Evolutionary conservation across 23 red algal species (phyloP).

Genomic region (Agarophyton chilense): DNA sequence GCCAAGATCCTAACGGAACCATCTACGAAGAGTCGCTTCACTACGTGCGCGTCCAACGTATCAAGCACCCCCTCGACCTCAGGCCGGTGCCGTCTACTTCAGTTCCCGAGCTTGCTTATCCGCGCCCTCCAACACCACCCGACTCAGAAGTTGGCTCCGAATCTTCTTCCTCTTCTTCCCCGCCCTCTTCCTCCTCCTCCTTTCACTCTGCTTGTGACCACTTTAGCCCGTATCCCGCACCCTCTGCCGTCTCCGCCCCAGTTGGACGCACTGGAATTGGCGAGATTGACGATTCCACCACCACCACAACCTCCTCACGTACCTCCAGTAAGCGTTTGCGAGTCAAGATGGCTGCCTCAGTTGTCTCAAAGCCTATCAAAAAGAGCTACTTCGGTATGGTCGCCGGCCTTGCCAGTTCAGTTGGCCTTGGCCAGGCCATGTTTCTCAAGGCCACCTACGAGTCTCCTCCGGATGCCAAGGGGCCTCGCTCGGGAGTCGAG

Average conservation of each 20-base stretch:
- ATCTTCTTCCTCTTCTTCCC: neutral
- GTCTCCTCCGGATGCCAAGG: slow-evolving; percentile 79
- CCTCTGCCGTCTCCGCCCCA: neutral
- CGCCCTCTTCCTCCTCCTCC: neutral
- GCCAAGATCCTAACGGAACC: slow-evolving; percentile 4
- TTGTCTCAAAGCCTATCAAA: slow-evolving; percentile 66
- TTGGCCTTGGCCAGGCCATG: slow-evolving; percentile 62
- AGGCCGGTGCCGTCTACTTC: neutral
- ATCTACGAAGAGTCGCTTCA: slow-evolving; percentile 31
- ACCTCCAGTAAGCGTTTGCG: slow-evolving; percentile 42
- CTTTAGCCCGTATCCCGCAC: neutral
- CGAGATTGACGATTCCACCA: slow-evolving; percentile 24
- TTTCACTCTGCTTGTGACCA: slow-evolving; percentile 1
- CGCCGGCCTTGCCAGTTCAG: slow-evolving; percentile 63
- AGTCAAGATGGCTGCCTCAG: slow-evolving; percentile 51
- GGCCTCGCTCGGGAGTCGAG: slow-evolving; percentile 72
- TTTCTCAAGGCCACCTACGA: slow-evolving; percentile 76
- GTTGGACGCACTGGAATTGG: neutral
- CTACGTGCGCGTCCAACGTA: slow-evolving; percentile 18
- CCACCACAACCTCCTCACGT: slow-evolving; percentile 26
- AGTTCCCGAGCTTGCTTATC: slow-evolving; percentile 11
- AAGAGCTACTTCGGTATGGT: slow-evolving; percentile 58
- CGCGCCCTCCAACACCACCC: neutral
- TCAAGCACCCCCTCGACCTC: slow-evolving; percentile 17
- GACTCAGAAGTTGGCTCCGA: neutral